These are phyloP conservation scores for Urtica urens DNA, from an alignment of 306 rosid species.

Conservation along the genomic window DNA sequence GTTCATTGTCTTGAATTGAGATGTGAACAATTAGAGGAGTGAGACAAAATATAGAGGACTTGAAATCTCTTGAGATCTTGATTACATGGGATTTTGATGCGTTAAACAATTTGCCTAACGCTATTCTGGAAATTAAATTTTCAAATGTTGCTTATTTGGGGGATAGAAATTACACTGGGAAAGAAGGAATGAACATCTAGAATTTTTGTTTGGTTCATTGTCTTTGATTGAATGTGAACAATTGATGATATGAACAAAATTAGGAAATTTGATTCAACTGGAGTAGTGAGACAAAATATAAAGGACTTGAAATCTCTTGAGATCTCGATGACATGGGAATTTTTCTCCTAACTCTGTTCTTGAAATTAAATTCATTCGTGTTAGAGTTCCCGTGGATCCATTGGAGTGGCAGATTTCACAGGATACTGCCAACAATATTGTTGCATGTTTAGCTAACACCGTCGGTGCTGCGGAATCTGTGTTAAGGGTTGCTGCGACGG, in stretches of 20 bases:
- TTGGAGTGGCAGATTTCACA: conserved; percentile 95
- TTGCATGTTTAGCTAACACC: conserved; percentile 78
- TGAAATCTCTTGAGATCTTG: not conserved
- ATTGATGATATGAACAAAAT: no score
- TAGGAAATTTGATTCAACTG: not conserved
- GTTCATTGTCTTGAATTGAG: no score
- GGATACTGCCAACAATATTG: conserved; percentile 65
- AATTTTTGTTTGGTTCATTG: no score
- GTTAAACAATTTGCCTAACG: conserved; percentile 4
- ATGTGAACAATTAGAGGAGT: no score
- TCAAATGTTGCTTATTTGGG: no score
- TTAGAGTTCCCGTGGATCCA: conserved; percentile 96
- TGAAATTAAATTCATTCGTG: not conserved
- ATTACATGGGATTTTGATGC: no score
- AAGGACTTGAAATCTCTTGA: not conserved
- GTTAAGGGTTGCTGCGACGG: conserved; percentile 89
- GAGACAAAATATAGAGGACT: not conserved
- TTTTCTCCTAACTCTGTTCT: not conserved
- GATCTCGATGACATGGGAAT: no score
- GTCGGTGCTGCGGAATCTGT: conserved; percentile 91
- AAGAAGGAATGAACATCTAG: no score
- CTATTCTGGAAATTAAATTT: no score
- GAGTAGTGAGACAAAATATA: not conserved
- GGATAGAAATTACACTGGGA: no score
- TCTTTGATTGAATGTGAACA: no score